Evolutionary conservation across 805 yeast genomes (phyloP).

Genomic region (Alloascoidea africana): DNA sequence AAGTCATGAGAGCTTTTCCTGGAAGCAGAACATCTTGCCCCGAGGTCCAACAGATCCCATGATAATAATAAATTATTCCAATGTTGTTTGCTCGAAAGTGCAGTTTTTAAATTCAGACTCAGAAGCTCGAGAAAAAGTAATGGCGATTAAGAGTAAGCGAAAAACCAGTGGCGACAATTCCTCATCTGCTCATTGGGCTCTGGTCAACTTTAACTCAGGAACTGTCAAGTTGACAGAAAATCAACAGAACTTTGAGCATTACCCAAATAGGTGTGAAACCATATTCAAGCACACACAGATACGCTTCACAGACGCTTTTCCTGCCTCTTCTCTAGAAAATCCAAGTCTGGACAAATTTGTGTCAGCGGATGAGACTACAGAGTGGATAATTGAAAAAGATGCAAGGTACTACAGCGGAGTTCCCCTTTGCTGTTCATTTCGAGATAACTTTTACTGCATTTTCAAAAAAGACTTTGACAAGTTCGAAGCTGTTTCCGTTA

Average conservation of each 20-base stretch:
- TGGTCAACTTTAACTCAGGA: neutral
- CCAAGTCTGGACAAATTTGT: neutral
- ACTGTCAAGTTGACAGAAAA: neutral
- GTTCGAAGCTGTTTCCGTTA: conserved; percentile 1
- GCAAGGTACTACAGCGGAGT: neutral
- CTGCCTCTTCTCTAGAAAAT: neutral
- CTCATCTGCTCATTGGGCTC: neutral
- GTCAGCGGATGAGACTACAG: neutral
- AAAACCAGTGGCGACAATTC: no score
- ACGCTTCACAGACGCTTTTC: neutral
- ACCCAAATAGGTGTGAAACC: neutral
- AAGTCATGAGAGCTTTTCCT: no score
- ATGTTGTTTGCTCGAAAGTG: neutral
- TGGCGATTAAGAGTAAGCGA: neutral
- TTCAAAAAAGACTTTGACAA: neutral
- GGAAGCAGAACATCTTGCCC: neutral
- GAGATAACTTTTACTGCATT: neutral
- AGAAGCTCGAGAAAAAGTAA: neutral
- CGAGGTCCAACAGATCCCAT: neutral
- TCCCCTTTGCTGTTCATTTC: neutral
- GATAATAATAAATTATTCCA: neutral
- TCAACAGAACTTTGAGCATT: neutral
- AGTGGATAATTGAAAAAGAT: conserved; percentile 1
- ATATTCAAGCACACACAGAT: neutral
- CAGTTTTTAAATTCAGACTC: neutral